phyloP scores from a whole-genome alignment of 2,329 filamentous ascomycete genomes.

The Nigrospora oryzae region DNA sequence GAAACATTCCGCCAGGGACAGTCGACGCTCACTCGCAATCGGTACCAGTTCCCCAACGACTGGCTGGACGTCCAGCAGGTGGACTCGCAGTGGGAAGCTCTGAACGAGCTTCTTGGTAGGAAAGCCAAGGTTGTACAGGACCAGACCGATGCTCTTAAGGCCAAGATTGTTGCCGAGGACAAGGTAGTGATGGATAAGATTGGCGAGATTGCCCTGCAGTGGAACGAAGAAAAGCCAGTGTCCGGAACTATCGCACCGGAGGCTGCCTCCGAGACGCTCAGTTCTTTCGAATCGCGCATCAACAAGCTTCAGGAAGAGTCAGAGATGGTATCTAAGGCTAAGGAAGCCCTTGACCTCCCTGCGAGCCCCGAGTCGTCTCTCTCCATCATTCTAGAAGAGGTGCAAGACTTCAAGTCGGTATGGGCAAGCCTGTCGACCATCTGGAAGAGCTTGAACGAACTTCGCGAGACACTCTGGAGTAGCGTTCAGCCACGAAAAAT shows the following conservation, averaged over 20 bases:
- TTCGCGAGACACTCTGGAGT: constrained; percentile 87
- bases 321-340: constrained; percentile 91
- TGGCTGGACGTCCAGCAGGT: constrained; percentile 97
- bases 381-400: constrained; percentile 81
- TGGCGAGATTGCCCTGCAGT: constrained; percentile 71
- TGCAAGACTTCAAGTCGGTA: constrained; percentile 97
- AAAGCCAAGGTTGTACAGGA: constrained; percentile 95
- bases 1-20: constrained; percentile 94
- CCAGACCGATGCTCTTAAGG: constrained; percentile 87
- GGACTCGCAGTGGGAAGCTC: constrained; percentile 87
- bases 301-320: constrained; percentile 79
- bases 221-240: constrained; percentile 95
- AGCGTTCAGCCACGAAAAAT: constrained; percentile 94
- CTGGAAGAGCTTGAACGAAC: constrained; percentile 92
- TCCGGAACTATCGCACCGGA: constrained; percentile 89
- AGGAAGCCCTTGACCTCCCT: constrained; percentile 89
- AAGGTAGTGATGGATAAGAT: constrained; percentile 86
- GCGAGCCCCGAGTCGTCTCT: constrained; percentile 74
- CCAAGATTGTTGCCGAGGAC: constrained; percentile 92
- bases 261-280: constrained; percentile 74
- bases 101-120: constrained; percentile 84
- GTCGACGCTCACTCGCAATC: constrained; percentile 80
- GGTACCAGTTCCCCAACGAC: constrained; percentile 87
- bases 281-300: constrained; percentile 75
- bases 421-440: constrained; percentile 95